Conservation (phyloP, 2,329 filamentous ascomycete species). For the Penicillium rolfsii region DNA sequence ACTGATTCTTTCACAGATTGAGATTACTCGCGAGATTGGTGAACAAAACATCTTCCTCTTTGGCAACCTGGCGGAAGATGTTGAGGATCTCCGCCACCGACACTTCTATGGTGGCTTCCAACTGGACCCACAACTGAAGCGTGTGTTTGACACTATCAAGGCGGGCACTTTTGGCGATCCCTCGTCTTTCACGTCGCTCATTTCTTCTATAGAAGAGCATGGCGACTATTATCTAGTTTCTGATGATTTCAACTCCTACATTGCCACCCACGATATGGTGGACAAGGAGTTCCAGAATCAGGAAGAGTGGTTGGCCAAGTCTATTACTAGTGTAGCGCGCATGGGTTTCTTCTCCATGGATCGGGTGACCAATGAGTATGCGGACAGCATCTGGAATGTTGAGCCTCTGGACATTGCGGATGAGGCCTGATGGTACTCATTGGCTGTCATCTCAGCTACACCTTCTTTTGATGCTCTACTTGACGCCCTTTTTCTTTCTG, state of each 20-base stretch:
- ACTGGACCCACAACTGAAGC: constrained; percentile 74
- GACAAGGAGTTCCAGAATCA: constrained; percentile 91
- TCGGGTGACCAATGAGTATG: constrained; percentile 95
- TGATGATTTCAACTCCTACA: constrained; percentile 94
- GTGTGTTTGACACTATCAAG: constrained; percentile 84
- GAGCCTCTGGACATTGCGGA: constrained; percentile 69
- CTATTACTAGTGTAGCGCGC: constrained; percentile 80
- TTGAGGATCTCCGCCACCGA: constrained; percentile 89
- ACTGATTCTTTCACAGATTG: constrained; percentile 64
- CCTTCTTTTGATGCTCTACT: not conserved
- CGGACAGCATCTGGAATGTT: constrained; percentile 95
- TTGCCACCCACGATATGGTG: constrained; percentile 86
- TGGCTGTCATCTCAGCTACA: not conserved
- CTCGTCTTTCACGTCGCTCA: constrained; percentile 76
- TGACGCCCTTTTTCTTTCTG: not conserved
- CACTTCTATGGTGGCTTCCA: constrained; percentile 82
- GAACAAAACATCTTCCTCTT: constrained; percentile 99
- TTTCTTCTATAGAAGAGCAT: constrained; percentile 84
- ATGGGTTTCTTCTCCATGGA: constrained; percentile 99
- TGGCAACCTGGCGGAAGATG: constrained; percentile 91
- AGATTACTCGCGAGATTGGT: constrained; percentile 95
- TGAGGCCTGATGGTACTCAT: not conserved
- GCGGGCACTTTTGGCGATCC: constrained; percentile 78
- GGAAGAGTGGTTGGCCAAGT: constrained; percentile 90
- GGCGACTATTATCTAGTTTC: constrained; percentile 98